Evolutionary conservation across 2,329 filamentous ascomycete species (phyloP).

Genomic region (Trichoderma semiorbis): DNA sequence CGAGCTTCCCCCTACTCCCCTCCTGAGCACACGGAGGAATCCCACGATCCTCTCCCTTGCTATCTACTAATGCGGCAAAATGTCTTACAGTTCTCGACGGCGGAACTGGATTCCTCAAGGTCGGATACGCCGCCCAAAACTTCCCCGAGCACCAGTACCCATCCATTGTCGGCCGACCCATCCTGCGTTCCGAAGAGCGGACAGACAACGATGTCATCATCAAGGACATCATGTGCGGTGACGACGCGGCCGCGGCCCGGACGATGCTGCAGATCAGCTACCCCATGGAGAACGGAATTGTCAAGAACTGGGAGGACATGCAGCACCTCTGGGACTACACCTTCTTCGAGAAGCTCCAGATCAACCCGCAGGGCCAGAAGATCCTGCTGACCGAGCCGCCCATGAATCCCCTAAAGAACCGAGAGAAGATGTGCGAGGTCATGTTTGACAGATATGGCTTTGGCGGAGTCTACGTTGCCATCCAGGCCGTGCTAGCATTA

Average conservation of each 20-base stretch:
- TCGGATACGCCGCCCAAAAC: slow-evolving; percentile 98
- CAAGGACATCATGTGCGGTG: slow-evolving; percentile 99
- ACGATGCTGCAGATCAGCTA: slow-evolving; percentile 99
- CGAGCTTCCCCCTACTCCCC: slow-evolving; percentile 12
- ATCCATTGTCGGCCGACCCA: slow-evolving; percentile 95
- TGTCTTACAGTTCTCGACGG: slow-evolving; percentile 82
- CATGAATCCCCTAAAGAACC: slow-evolving; percentile 95
- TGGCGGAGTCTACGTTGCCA: slow-evolving; percentile 95
- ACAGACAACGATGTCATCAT: slow-evolving; percentile 60
- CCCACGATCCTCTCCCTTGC: not conserved
- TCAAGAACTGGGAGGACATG: slow-evolving; percentile 99
- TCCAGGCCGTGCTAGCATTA: slow-evolving; percentile 91
- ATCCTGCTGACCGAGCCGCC: slow-evolving; percentile 96
- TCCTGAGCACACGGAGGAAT: not conserved
- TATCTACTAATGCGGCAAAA: not conserved
- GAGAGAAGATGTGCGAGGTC: slow-evolving; percentile 97
- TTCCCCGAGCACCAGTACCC: slow-evolving; percentile 99
- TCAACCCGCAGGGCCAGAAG: slow-evolving; percentile 89
- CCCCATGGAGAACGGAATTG: slow-evolving; percentile 99
- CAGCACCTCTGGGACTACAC: slow-evolving; percentile 99
- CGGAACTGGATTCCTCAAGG: slow-evolving; percentile 99
- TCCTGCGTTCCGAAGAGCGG: slow-evolving; percentile 91
- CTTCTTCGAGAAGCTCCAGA: slow-evolving; percentile 93
- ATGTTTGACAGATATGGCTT: slow-evolving; percentile 99
- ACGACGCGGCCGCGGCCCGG: slow-evolving; percentile 91